Base-by-base conservation (phyloP, 495 filamentous ascomycete genomes). In the Podospora pseudopauciseta region DNA sequence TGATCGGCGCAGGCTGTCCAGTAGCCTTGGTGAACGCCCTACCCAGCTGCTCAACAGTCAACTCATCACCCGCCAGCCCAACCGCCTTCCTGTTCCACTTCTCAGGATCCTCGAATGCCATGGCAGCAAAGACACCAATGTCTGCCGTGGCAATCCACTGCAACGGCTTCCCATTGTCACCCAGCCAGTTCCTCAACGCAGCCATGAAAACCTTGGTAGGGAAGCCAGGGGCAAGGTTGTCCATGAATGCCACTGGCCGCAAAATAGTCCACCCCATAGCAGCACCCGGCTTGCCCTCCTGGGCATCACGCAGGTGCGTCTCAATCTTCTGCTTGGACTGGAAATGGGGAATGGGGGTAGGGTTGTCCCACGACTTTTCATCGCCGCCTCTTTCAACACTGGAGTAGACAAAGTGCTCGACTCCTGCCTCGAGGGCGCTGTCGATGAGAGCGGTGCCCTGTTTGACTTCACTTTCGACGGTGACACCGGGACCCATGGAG, bases 381-480 rank as follows among this genome's bases (percentile, higher is more conserved):
- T 81, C 78, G 30, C 89, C 90, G 57, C 89, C 89, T 4, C 90
- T 87, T 71, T 92, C 90, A 6, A 91, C 88, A 60, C 84, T 87
- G 55, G 80, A 84, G 78, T 91, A 92, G 9, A 93, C 86, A 73
- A 93, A 90, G 71, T 87, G 83, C 65, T 81, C 79, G 65, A 92
- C 87, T 19, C 83, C 81, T 16, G 85, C 71, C 34, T 82, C 80
- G 66, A 92, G 67, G 7, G 85, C 79, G 16, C 80, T 84, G 67
- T 92, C 86, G 64, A 93, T 78, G 18, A 93, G 80, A 0, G 75
- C 80, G 39, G 83, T 88, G 54, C 89, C 91, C 73, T 92, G 90
- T 2, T 66, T 68, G 60, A 87, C 82, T 80, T 93, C 90, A 34
- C 75, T 70, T 32, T 84, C 82, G 57, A 80, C 60, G 4, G 80